Percentiles rank a stretch among this genome's conserved stretches.
phyloP scores from a whole-genome alignment of 441 rosid genomes.

The Arabidopsis lyrata region DNA sequence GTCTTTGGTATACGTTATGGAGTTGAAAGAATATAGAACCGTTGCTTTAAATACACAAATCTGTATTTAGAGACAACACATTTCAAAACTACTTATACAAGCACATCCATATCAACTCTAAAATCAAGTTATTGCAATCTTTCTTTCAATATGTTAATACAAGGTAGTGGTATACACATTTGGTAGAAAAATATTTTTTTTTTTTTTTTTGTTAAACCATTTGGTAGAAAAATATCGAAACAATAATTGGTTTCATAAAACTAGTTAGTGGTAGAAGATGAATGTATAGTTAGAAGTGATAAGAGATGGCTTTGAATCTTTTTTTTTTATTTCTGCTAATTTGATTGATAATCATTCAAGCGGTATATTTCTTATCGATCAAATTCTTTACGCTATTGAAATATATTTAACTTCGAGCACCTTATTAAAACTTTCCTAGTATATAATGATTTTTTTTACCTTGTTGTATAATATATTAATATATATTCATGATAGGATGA shows the following conservation, averaged over 20 bases:
- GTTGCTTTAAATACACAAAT: not conserved
- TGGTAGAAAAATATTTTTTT: not conserved
- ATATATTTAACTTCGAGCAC: not conserved
- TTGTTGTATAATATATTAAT: slow-evolving; percentile 5
- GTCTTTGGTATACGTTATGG: not conserved
- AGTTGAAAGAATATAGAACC: not conserved
- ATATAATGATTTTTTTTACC: not conserved
- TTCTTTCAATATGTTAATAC: not conserved
- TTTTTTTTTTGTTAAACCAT: too few species aligned
- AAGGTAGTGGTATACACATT: not conserved
- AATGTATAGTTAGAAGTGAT: not conserved
- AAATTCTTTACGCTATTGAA: slow-evolving; percentile 4
- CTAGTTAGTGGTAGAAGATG: not conserved
- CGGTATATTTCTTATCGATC: not conserved
- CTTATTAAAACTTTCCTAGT: not conserved
- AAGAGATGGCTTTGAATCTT: not conserved
- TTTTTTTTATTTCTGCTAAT: not conserved
- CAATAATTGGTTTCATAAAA: not conserved
- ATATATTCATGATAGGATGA: not conserved
- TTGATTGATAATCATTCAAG: not conserved
- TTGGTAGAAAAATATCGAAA: not conserved
- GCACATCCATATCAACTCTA: not conserved
- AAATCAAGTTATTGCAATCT: not conserved
- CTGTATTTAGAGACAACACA: not conserved
- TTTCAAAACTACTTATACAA: not conserved